These are phyloP conservation scores for Rhodotorula sp. DNA, from an alignment of 1,284 basidiomycete species.

Conservation along the genomic window DNA sequence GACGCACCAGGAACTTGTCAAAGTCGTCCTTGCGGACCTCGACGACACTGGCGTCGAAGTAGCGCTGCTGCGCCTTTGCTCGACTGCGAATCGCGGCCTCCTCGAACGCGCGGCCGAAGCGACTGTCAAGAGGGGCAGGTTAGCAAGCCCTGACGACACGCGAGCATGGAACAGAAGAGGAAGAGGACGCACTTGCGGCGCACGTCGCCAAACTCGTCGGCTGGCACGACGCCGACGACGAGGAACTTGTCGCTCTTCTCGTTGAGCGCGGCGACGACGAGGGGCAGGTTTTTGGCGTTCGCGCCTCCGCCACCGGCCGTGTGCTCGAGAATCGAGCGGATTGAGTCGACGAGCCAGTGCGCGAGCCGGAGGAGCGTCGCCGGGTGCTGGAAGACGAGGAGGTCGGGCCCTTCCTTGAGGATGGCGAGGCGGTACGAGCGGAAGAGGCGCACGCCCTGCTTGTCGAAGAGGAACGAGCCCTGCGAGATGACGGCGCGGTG, in stretches of 20 bases:
- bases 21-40: slow-evolving; percentile 88
- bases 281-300: slow-evolving; percentile 71
- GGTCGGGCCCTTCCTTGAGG: slow-evolving; percentile 87
- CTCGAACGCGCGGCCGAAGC: slow-evolving; percentile 88
- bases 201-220: slow-evolving; percentile 84
- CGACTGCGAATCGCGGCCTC: slow-evolving; percentile 77
- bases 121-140: slow-evolving; percentile 56
- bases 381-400: slow-evolving; percentile 85
- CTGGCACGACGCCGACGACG: slow-evolving; percentile 89
- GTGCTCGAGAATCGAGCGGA: slow-evolving; percentile 75
- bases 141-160: neutral
- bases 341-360: slow-evolving; percentile 90
- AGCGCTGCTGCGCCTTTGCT: slow-evolving; percentile 75
- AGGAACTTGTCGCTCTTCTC: slow-evolving; percentile 76
- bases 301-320: slow-evolving; percentile 50
- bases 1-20: slow-evolving; percentile 66
- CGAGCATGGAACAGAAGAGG: neutral
- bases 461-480: slow-evolving; percentile 93
- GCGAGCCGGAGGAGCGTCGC: slow-evolving; percentile 83
- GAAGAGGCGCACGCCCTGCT: slow-evolving; percentile 56
- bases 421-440: slow-evolving; percentile 87
- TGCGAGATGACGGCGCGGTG: slow-evolving; percentile 90
- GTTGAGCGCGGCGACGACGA: slow-evolving; percentile 88
- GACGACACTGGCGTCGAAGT: slow-evolving; percentile 87
- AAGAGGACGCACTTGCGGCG: slow-evolving; percentile 75